These are phyloP conservation scores for Rubia tinctorum DNA, from an alignment of 305 asterid genomes.

Conservation along the genomic window DNA sequence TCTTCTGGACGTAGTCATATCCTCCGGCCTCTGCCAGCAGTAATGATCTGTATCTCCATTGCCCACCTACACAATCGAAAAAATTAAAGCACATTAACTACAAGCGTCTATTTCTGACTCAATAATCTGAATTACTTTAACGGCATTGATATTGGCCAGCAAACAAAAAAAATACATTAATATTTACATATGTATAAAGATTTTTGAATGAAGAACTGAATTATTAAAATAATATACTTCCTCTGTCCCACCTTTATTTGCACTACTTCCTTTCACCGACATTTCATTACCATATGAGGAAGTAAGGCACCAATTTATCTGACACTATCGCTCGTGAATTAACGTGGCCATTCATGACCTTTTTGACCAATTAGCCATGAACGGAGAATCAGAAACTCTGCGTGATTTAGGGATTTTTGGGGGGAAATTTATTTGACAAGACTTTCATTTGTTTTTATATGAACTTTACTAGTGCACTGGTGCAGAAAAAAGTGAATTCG, in stretches of 20 bases:
- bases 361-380: slow-evolving; percentile 7
- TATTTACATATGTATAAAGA: too few species aligned
- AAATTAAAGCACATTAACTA: neutral
- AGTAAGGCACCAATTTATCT: neutral
- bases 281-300: neutral
- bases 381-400: slow-evolving; percentile 24
- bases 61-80: slow-evolving; percentile 27
- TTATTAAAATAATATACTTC: neutral
- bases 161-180: too few species aligned
- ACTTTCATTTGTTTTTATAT: slow-evolving; percentile 1
- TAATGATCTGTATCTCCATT: slow-evolving; percentile 46
- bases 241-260: too few species aligned
- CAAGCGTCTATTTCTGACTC: neutral
- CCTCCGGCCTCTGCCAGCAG: slow-evolving; percentile 55
- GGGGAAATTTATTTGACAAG: slow-evolving; percentile 6
- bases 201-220: neutral
- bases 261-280: too few species aligned
- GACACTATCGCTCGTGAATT: neutral
- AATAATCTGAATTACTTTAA: neutral
- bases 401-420: slow-evolving; percentile 47
- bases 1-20: slow-evolving; percentile 47
- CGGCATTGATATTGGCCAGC: too few species aligned
- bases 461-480: neutral
- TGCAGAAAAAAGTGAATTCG: neutral
- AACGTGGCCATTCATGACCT: neutral